These are phyloP conservation scores for Spergularia bocconei DNA, from an alignment of 148 eudicot species.

Conservation along the genomic window DNA sequence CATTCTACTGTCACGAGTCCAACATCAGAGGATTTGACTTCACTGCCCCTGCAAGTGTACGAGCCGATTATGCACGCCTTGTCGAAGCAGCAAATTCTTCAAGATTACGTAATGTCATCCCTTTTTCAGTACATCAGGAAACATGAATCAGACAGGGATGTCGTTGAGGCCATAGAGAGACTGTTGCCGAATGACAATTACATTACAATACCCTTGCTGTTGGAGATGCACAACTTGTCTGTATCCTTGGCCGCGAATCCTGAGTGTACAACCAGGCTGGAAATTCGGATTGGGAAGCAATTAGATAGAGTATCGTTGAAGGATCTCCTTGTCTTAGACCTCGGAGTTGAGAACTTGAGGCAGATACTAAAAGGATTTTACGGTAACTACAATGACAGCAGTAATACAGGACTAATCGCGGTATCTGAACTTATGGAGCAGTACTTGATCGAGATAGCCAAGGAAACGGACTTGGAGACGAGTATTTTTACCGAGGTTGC, in stretches of 20 bases:
- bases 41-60: slow-evolving; percentile 48
- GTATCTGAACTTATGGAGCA: slow-evolving; percentile 68
- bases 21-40: slow-evolving; percentile 39
- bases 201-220: slow-evolving; percentile 28
- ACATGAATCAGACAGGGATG: slow-evolving; percentile 38
- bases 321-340: slow-evolving; percentile 57
- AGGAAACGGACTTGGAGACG: slow-evolving; percentile 41
- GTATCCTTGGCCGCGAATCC: slow-evolving; percentile 29
- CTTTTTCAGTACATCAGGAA: slow-evolving; percentile 37
- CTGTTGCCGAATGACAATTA: slow-evolving; percentile 42
- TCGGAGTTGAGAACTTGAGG: slow-evolving; percentile 41
- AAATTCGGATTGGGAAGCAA: slow-evolving; percentile 58
- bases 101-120: slow-evolving; percentile 44
- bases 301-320: slow-evolving; percentile 41
- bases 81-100: slow-evolving; percentile 37
- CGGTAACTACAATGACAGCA: slow-evolving; percentile 27
- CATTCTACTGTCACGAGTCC: neutral
- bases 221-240: slow-evolving; percentile 45
- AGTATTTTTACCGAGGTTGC: slow-evolving; percentile 42
- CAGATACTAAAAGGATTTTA: slow-evolving; percentile 60
- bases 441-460: slow-evolving; percentile 56
- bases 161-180: slow-evolving; percentile 49
- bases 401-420: slow-evolving; percentile 25
- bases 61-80: slow-evolving; percentile 41
- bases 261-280: slow-evolving; percentile 44